Percentiles rank a stretch among this genome's conserved stretches.
These are phyloP conservation scores for Cyclotella cryptica DNA, from an alignment of 108 stramenopile species.

Conservation along the genomic window DNA sequence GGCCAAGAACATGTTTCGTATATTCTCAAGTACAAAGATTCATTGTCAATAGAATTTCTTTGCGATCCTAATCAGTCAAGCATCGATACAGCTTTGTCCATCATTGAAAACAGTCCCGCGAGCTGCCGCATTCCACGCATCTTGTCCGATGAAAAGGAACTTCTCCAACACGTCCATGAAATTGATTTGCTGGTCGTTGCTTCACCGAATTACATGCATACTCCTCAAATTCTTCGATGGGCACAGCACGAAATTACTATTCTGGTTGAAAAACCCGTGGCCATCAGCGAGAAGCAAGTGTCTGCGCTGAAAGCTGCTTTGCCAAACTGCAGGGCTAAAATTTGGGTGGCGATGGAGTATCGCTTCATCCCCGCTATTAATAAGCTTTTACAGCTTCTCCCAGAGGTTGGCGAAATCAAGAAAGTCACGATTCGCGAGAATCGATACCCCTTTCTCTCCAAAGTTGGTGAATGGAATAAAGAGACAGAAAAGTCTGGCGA, in stretches of 20 bases:
- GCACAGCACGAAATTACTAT: slow-evolving; percentile 70
- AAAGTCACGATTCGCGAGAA: slow-evolving; percentile 88
- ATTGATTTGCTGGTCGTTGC: slow-evolving; percentile 88
- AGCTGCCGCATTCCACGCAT: slow-evolving; percentile 30
- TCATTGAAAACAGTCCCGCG: slow-evolving; percentile 28
- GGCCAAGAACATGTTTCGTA: slow-evolving; percentile 84
- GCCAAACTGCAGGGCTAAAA: slow-evolving; percentile 58
- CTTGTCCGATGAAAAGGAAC: slow-evolving; percentile 65
- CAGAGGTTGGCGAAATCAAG: slow-evolving; percentile 77
- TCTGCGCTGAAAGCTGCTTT: slow-evolving; percentile 52
- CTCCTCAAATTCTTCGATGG: slow-evolving; percentile 74
- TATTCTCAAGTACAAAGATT: slow-evolving; percentile 67
- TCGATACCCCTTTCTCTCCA: slow-evolving; percentile 84
- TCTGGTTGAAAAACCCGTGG: slow-evolving; percentile 82
- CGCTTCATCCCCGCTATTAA: slow-evolving; percentile 86
- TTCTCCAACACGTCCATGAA: slow-evolving; percentile 58
- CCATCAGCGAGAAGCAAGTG: slow-evolving; percentile 76
- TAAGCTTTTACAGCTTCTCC: slow-evolving; percentile 64
- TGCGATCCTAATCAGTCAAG: slow-evolving; percentile 74
- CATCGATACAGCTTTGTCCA: slow-evolving; percentile 45
- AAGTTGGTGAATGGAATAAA: slow-evolving; percentile 84
- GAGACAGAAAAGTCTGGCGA: slow-evolving; percentile 78
- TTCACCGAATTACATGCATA: slow-evolving; percentile 82
- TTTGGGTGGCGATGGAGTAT: slow-evolving; percentile 93
- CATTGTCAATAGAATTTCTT: slow-evolving; percentile 69